phyloP scores from a whole-genome alignment of 2,329 filamentous ascomycete species.

The Fusarium chaquense region DNA sequence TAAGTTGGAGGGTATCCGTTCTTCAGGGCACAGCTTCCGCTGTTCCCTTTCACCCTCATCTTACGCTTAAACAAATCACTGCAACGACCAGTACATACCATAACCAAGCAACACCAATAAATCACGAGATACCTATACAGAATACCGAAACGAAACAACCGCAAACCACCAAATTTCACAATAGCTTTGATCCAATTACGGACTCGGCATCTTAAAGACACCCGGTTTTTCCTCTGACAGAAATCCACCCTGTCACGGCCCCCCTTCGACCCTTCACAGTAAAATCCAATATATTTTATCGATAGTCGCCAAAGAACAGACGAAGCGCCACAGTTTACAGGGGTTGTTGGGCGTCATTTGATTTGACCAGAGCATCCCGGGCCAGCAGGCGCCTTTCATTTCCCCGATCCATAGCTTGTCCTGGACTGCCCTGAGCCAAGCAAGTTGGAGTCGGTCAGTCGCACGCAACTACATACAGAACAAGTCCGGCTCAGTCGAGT shows the following conservation, averaged over 20 bases:
- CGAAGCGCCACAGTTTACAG: conserved; percentile 28
- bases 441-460: neutral
- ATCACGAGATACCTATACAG: conserved; percentile 1
- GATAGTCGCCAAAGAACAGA: conserved; percentile 31
- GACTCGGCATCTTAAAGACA: conserved; percentile 15
- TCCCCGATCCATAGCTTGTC: conserved; percentile 28
- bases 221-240: conserved; percentile 20
- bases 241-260: conserved; percentile 29
- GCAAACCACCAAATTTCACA: neutral
- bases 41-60: conserved; percentile 5
- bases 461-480: neutral
- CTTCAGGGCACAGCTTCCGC: conserved; percentile 7
- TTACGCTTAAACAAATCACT: neutral
- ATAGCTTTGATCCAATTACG: conserved; percentile 31
- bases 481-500: too few species aligned
- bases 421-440: neutral
- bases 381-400: conserved; percentile 43
- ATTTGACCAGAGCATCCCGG: conserved; percentile 26
- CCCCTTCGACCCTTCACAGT: conserved; percentile 12
- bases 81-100: conserved; percentile 12
- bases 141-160: conserved; percentile 42
- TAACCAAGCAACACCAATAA: conserved; percentile 2
- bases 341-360: conserved; percentile 9
- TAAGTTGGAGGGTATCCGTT: conserved; percentile 34
- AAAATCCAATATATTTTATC: conserved; percentile 2